These are phyloP conservation scores for Schizochytrium sp. DNA, from an alignment of 108 stramenopile species.

Conservation along the genomic window DNA sequence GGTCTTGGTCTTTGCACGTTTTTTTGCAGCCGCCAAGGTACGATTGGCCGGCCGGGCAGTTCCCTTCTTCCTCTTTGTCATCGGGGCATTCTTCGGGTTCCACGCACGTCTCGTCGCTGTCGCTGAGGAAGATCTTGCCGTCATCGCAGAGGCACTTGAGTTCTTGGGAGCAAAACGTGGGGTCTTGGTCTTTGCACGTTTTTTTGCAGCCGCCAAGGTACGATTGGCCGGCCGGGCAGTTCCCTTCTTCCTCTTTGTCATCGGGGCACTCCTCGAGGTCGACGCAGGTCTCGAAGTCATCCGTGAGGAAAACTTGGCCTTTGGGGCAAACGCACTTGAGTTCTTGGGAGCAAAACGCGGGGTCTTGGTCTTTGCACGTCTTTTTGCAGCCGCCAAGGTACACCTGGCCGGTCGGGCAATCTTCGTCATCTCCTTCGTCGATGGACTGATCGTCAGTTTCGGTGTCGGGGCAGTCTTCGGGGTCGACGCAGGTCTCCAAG, in stretches of 20 bases:
- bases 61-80: too few species aligned
- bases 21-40: background rate
- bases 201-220: background rate
- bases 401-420: background rate
- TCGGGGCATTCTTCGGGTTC: too few species aligned
- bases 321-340: too few species aligned
- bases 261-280: too few species aligned
- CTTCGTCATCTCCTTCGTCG: background rate
- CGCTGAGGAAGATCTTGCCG: background rate
- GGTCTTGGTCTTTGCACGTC: background rate
- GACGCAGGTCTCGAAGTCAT: too few species aligned
- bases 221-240: too few species aligned
- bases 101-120: too few species aligned
- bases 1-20: background rate
- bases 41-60: background rate
- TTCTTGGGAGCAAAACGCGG: background rate
- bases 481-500: background rate
- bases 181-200: background rate
- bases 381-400: background rate
- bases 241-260: too few species aligned
- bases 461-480: background rate
- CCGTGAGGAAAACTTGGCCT: too few species aligned
- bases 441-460: background rate
- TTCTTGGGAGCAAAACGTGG: background rate
- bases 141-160: background rate